These are phyloP conservation scores for Chytridium lagenaria DNA, from an alignment of 371 early-diverging fungal genomes.

Conservation along the genomic window DNA sequence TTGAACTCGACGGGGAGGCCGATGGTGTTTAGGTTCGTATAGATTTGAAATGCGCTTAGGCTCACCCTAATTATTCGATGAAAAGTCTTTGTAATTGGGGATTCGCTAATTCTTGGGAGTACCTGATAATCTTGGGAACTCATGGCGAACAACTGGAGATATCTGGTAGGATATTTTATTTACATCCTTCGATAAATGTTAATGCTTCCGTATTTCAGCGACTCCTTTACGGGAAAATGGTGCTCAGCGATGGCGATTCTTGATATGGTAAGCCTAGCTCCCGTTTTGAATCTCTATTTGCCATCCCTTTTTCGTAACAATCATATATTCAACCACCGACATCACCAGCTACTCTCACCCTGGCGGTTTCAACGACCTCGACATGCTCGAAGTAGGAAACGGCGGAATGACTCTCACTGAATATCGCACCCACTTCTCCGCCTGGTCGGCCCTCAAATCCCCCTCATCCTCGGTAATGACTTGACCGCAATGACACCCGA, in stretches of 20 bases:
- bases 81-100: slow-evolving; percentile 56
- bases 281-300: neutral
- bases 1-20: slow-evolving; percentile 50
- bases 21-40: slow-evolving; percentile 40
- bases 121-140: slow-evolving; percentile 44
- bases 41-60: neutral
- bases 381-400: slow-evolving; percentile 61
- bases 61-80: neutral
- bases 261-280: slow-evolving; percentile 8
- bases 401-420: slow-evolving; percentile 47
- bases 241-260: slow-evolving; percentile 39
- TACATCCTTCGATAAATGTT: neutral
- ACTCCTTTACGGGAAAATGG: slow-evolving; percentile 16
- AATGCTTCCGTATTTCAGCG: slow-evolving; percentile 8
- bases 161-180: slow-evolving; percentile 8
- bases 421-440: slow-evolving; percentile 51
- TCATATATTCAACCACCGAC: slow-evolving; percentile 1
- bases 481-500: slow-evolving; percentile 36
- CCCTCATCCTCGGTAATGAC: slow-evolving; percentile 45
- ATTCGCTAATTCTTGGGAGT: slow-evolving; percentile 52
- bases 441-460: slow-evolving; percentile 54
- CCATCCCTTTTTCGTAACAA: neutral
- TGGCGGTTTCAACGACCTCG: slow-evolving; percentile 60
- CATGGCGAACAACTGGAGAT: slow-evolving; percentile 54
- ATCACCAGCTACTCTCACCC: slow-evolving; percentile 40